Percentiles rank a stretch among this genome's conserved stretches.
Conservation (phyloP, 2,329 filamentous ascomycete genomes). For the Trichothecium sympodiale region DNA sequence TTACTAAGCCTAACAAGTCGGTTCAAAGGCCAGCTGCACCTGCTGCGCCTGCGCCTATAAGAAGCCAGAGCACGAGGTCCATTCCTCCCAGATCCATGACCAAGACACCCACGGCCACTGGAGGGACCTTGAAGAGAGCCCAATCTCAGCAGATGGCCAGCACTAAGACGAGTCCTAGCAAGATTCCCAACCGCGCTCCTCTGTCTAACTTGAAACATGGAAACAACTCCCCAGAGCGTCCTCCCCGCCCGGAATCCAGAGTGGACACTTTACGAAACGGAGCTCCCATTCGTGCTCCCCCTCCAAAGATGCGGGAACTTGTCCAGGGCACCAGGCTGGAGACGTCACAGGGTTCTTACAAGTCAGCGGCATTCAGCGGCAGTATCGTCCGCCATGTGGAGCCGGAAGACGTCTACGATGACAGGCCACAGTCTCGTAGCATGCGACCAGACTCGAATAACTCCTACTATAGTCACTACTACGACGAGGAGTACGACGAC, state of each 20-base stretch:
- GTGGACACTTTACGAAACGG: constrained; percentile 39
- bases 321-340: constrained; percentile 38
- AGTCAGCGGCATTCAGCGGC: constrained; percentile 33
- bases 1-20: constrained; percentile 24
- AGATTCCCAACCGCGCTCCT: constrained; percentile 59
- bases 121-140: constrained; percentile 11
- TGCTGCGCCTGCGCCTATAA: constrained; percentile 10
- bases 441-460: no score
- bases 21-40: background rate
- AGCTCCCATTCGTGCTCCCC: constrained; percentile 55
- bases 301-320: constrained; percentile 87
- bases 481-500: constrained; percentile 5
- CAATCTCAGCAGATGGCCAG: constrained; percentile 11
- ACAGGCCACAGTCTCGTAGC: constrained; percentile 25
- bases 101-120: constrained; percentile 46
- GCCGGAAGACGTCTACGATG: constrained; percentile 82
- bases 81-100: constrained; percentile 27
- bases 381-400: constrained; percentile 50
- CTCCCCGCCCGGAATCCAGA: constrained; percentile 28
- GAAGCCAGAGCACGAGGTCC: constrained; percentile 17
- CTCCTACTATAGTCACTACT: constrained; percentile 6
- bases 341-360: constrained; percentile 37
- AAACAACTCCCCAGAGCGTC: constrained; percentile 72
- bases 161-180: constrained; percentile 26
- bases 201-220: constrained; percentile 59